Evolutionary conservation across 2,329 filamentous ascomycete species (phyloP), one percentile per base, ranked within the genome.

Genomic region (Colletotrichum sp.): DNA sequence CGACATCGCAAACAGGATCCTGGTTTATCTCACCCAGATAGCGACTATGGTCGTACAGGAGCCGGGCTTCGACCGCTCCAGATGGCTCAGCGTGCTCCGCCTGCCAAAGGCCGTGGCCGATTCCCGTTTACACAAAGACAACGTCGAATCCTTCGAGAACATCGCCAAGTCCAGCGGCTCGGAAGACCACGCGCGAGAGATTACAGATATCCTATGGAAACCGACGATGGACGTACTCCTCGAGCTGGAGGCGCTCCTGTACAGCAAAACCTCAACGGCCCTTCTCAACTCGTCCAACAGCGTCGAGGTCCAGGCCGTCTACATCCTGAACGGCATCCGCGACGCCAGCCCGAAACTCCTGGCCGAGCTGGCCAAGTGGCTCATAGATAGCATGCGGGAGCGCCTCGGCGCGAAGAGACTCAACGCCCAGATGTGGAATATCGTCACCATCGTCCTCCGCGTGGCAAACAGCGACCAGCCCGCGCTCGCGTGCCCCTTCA

Each of bases 401-500:
- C 75, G 71, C 2, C 68, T 81, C 0, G 78, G 79, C 1, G 21
- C 72, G 0, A 72, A 79, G 26, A 71, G 62, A 3, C n/a, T 81
- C 13, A 65, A 52, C 2, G 65, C 39, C 4, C 71, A 78, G 6
- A 79, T 82, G 69, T 34, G 24, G 0, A 32, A 64, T 10, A 59
- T 81, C 4, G 75, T 78, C 10, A 70, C 60, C 1, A 78, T 82
- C 21, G 75, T 83, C 26, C 71, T 79, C 3, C 49, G 70, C 1
- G 49, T 86, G 8, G 75, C 81, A 2, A 63, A 52, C 2, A 80
- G 82, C 28, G 83, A 85, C 18, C 79, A 80, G 24, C 84, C 85
- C 0, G 71, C 74, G 2, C 66, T 81, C 3, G 84, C 84, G 0
- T 80, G 79, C 8, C 78, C 82, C 0, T 80, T 85, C 3, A 79